phyloP scores from a whole-genome alignment of 2,329 filamentous ascomycete species.

The Chaetoscypha palmicola region DNA sequence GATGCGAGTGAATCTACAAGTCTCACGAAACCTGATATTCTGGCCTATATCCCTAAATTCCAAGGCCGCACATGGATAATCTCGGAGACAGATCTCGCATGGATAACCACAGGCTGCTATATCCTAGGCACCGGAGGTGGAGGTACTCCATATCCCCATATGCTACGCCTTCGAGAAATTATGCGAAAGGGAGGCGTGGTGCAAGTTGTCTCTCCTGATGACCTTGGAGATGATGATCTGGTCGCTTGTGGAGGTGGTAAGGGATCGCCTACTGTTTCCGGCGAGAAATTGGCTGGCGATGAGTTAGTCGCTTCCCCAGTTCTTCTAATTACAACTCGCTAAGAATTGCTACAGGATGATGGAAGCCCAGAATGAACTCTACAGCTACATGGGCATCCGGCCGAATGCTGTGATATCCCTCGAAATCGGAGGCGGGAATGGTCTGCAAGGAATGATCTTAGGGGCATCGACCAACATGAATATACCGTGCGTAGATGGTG shows the following conservation, averaged over 20 bases:
- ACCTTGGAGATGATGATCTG: slow-evolving; percentile 39
- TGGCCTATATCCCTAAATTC: slow-evolving; percentile 41
- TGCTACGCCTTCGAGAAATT: slow-evolving; percentile 45
- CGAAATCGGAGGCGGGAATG: slow-evolving; percentile 40
- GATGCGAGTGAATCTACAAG: slow-evolving; percentile 49
- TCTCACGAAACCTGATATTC: slow-evolving; percentile 43
- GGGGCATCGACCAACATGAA: slow-evolving; percentile 30
- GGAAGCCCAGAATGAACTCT: slow-evolving; percentile 27
- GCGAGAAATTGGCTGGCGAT: slow-evolving; percentile 37
- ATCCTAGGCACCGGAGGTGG: slow-evolving; percentile 43
- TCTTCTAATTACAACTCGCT: slow-evolving; percentile 45
- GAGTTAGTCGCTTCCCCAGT: slow-evolving; percentile 35
- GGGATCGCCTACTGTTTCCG: slow-evolving; percentile 37
- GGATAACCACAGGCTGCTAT: slow-evolving; percentile 41
- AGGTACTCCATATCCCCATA: slow-evolving; percentile 43
- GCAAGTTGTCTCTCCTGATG: slow-evolving; percentile 43
- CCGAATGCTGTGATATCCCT: slow-evolving; percentile 37
- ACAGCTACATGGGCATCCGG: slow-evolving; percentile 33
- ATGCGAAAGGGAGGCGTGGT: slow-evolving; percentile 44
- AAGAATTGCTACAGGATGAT: slow-evolving; percentile 23
- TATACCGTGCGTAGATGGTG: slow-evolving; percentile 37
- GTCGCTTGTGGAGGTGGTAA: slow-evolving; percentile 40
- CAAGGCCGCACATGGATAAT: slow-evolving; percentile 37
- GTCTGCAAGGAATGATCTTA: slow-evolving; percentile 28
- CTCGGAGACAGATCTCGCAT: slow-evolving; percentile 38